A percentile compares a stretch with the other conserved stretches of the same genome.
Conservation (phyloP, 345 rosid genomes). For the Boechera retrofracta region DNA sequence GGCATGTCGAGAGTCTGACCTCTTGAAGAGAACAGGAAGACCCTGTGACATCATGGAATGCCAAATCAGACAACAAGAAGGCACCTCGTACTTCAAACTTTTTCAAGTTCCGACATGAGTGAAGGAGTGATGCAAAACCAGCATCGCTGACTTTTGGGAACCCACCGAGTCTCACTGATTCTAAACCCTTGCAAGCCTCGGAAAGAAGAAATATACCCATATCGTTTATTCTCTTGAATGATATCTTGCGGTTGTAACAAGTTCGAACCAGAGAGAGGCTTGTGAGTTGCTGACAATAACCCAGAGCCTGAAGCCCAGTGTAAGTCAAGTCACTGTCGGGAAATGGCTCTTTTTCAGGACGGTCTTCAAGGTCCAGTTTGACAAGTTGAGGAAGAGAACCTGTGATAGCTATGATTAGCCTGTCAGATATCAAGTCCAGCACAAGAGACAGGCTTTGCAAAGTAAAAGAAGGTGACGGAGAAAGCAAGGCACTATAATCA, state of each 20-base stretch:
- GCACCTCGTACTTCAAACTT: conserved; percentile 67
- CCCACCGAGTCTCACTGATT: conserved; percentile 61
- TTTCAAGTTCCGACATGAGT: conserved; percentile 59
- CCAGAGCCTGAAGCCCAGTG: conserved; percentile 58
- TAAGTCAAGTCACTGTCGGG: conserved; percentile 56
- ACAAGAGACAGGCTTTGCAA: conserved; percentile 65
- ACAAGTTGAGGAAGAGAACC: conserved; percentile 54
- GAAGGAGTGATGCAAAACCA: conserved; percentile 68
- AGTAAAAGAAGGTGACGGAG: conserved; percentile 42
- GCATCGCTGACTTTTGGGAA: conserved; percentile 77
- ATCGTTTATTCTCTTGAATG: conserved; percentile 69
- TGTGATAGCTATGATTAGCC: conserved; percentile 52
- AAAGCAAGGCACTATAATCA: conserved; percentile 29
- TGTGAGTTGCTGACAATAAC: conserved; percentile 51
- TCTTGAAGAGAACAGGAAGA: conserved; percentile 60
- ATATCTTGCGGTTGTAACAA: conserved; percentile 53
- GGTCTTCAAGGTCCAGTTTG: conserved; percentile 72
- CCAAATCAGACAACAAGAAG: conserved; percentile 62
- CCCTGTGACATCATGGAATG: conserved; percentile 62
- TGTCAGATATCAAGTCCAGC: conserved; percentile 59
- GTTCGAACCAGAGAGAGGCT: conserved; percentile 59
- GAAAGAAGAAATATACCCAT: conserved; percentile 75
- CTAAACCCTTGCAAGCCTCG: conserved; percentile 61
- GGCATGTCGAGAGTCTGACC: conserved; percentile 60
- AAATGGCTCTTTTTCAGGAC: conserved; percentile 54